phyloP scores from a whole-genome alignment of 2,329 filamentous ascomycete species.

The Trichoderma arundinaceum region DNA sequence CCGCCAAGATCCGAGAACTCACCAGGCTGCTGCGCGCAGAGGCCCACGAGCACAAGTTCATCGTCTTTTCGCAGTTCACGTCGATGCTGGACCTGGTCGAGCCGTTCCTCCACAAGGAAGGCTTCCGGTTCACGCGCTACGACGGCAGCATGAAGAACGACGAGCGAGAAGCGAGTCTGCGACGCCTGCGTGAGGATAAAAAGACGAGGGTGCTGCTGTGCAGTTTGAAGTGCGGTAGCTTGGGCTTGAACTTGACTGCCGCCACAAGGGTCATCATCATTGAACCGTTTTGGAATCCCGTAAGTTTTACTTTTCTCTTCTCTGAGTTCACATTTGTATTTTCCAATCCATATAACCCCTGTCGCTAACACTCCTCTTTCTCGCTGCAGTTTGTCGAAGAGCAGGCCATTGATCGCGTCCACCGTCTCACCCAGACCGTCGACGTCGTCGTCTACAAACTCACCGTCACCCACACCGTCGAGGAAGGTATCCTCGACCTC shows the following conservation, averaged over 20 bases:
- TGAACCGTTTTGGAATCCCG: slow-evolving; percentile 98
- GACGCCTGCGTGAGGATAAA: slow-evolving; percentile 74
- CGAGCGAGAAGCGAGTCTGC: slow-evolving; percentile 82
- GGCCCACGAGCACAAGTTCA: slow-evolving; percentile 86
- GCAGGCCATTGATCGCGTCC: slow-evolving; percentile 97
- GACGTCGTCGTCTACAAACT: slow-evolving; percentile 96
- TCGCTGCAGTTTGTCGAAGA: slow-evolving; percentile 85
- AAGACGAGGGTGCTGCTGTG: slow-evolving; percentile 84
- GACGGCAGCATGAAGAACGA: slow-evolving; percentile 97
- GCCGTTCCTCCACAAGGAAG: slow-evolving; percentile 78
- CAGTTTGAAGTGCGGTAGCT: slow-evolving; percentile 88
- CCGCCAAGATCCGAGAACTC: slow-evolving; percentile 90
- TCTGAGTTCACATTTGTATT: background rate
- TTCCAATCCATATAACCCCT: background rate
- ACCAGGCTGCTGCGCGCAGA: slow-evolving; percentile 81
- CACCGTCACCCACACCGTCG: slow-evolving; percentile 83
- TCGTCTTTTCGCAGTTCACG: slow-evolving; percentile 98
- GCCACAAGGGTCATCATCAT: slow-evolving; percentile 92
- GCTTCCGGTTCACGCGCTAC: slow-evolving; percentile 84
- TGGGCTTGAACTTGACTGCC: slow-evolving; percentile 93
- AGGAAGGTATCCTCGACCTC: slow-evolving; percentile 91
- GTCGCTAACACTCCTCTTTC: background rate
- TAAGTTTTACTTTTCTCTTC: slow-evolving; percentile 49
- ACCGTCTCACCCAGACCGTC: slow-evolving; percentile 94
- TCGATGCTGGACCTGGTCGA: slow-evolving; percentile 97